A percentile compares a stretch with the other conserved stretches of the same genome.
phyloP scores from a whole-genome alignment of 208 protist genomes.

The Endotrypanum monterogeii region DNA sequence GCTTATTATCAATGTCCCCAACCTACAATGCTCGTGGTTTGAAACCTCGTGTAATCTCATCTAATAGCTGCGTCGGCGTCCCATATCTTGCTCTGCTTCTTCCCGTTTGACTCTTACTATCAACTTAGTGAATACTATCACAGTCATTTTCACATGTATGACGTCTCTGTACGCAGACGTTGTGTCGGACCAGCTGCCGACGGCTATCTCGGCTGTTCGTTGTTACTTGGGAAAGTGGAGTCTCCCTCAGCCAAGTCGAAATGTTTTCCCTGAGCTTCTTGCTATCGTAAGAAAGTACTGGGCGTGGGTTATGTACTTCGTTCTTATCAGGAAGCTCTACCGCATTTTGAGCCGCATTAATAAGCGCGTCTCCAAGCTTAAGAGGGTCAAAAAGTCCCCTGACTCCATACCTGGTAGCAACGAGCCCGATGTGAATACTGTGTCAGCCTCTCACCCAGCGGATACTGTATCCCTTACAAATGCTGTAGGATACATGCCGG shows the following conservation, averaged over 20 bases:
- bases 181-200: conserved; percentile 39
- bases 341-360: conserved; percentile 28
- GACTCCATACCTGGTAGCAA: conserved; percentile 23
- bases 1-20: background rate
- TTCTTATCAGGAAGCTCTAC: conserved; percentile 40
- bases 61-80: background rate
- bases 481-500: conserved; percentile 6
- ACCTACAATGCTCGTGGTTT: background rate
- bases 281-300: conserved; percentile 38
- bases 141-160: background rate
- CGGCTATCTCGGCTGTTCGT: conserved; percentile 20
- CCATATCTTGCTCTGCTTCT: background rate
- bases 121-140: background rate
- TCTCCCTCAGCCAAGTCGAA: conserved; percentile 19
- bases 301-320: conserved; percentile 39
- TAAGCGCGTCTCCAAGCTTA: conserved; percentile 11
- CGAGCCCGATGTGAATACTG: conserved; percentile 12
- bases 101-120: background rate
- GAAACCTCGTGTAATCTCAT: background rate
- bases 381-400: conserved; percentile 20
- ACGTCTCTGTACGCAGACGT: conserved; percentile 39
- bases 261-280: conserved; percentile 20
- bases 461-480: conserved; percentile 22
- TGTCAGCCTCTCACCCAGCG: background rate
- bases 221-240: conserved; percentile 14